Percentiles rank a stretch among this genome's conserved stretches.
Conservation (phyloP, 257 asterid species). For the Jaltomata sinuosa region DNA sequence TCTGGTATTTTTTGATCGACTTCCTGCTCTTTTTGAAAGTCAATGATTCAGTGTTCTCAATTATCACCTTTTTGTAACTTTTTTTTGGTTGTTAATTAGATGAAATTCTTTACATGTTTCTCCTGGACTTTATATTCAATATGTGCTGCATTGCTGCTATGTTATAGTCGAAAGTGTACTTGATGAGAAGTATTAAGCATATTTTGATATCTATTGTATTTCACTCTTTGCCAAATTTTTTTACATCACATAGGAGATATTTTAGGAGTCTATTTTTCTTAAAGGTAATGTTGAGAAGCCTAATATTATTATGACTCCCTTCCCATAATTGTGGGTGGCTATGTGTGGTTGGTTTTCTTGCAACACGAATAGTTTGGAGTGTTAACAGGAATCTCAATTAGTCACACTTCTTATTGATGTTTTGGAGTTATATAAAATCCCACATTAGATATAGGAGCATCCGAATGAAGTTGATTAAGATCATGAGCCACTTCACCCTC, state of each 20-base stretch:
- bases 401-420: background rate
- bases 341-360: background rate
- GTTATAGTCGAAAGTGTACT: background rate
- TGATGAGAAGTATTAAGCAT: background rate
- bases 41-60: background rate
- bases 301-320: background rate
- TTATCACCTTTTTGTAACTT: background rate
- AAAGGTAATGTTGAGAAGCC: background rate
- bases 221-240: background rate
- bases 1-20: conserved; percentile 12
- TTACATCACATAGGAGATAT: background rate
- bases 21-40: background rate
- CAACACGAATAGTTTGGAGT: background rate
- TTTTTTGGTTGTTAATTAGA: background rate
- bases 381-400: background rate
- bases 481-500: background rate
- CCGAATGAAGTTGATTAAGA: background rate
- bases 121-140: background rate
- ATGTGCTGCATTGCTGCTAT: background rate
- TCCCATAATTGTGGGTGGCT: background rate
- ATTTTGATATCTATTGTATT: background rate
- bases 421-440: background rate
- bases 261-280: background rate
- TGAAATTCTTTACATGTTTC: background rate
- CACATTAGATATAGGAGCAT: background rate